Base-by-base conservation (phyloP, 2,329 filamentous ascomycete species). In the Fusarium sp. region DNA sequence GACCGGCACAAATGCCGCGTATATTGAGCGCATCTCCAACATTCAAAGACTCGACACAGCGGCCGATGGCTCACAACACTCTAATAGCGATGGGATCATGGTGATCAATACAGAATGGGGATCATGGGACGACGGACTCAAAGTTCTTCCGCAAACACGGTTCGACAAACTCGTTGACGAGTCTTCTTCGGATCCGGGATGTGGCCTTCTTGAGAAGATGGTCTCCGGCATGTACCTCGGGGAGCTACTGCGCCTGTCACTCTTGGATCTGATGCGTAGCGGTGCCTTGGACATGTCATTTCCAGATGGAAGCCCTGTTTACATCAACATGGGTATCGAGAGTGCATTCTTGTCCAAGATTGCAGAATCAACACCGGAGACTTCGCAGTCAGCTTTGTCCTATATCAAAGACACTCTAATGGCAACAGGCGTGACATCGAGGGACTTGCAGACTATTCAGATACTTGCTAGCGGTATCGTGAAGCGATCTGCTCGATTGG, bases 21-120 rank as follows among this genome's bases (percentile, higher is more conserved):
- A 66, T 35, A 30, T 39, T 5, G 64, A 66, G 28, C 26, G n/a
- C 6, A 11, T 45, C 2, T 5, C 38, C 1, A 66, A 66, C 0
- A 45, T 66, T 0, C 16, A 38, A 11, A 50, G 64, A n/a, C 33
- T 66, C 7, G 11, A 7, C 0, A 9, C n/a, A 22, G 5, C 7
- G 1, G 1, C 13, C 1, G 8, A 14, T 5, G 6, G 15, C 2
- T 1, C 7, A 1, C 24, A 7, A 16, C 6, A 3, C 0, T 26
- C 26, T 8, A 1, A 20, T 1, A 2, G 15, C 1, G 15, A 33
- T 0, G 45, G 18, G 1, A 12, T 67, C 4, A 67, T 67, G 64
- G 51, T 66, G 0, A 60, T 67, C 5, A 67, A 67, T 6, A 67
- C 65, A 2, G 65, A 67, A 54, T 67, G 62, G 65, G 62, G 65